A percentile compares a stretch with the other conserved stretches of the same genome.
Evolutionary conservation across 805 yeast genomes (phyloP).

Genomic region (Dipodascus albidus): DNA sequence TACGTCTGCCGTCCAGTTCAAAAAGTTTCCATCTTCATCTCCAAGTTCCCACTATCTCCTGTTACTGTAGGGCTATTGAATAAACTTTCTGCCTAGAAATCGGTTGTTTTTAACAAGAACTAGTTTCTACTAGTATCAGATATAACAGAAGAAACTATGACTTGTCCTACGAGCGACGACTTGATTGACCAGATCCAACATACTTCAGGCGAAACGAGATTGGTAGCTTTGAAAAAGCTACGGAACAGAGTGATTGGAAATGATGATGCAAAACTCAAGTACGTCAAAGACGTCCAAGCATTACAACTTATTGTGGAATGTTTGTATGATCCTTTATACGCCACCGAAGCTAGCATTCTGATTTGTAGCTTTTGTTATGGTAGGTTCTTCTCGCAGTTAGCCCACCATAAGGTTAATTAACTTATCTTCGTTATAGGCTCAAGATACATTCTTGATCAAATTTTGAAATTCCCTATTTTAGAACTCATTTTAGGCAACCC

Average conservation of each 20-base stretch:
- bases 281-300: background rate
- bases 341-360: background rate
- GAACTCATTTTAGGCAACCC: background rate
- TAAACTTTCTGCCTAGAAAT: too few relatives aligned
- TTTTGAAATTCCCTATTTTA: background rate
- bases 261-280: background rate
- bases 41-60: background rate
- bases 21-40: background rate
- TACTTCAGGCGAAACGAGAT: background rate
- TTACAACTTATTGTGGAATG: background rate
- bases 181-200: background rate
- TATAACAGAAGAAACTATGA: background rate
- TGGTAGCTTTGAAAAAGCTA: background rate
- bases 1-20: background rate
- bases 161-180: background rate
- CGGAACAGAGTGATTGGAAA: background rate
- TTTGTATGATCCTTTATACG: background rate
- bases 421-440: background rate
- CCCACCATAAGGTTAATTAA: too few relatives aligned
- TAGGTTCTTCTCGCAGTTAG: background rate
- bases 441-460: background rate
- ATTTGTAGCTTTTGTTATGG: background rate
- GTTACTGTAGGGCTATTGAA: background rate
- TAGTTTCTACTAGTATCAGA: too few relatives aligned
- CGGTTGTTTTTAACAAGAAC: too few relatives aligned